Percentiles rank a stretch among this genome's conserved stretches.
These are phyloP conservation scores for Coemansia sp. DNA, from an alignment of 192 early-diverging fungal genomes.

Conservation along the genomic window DNA sequence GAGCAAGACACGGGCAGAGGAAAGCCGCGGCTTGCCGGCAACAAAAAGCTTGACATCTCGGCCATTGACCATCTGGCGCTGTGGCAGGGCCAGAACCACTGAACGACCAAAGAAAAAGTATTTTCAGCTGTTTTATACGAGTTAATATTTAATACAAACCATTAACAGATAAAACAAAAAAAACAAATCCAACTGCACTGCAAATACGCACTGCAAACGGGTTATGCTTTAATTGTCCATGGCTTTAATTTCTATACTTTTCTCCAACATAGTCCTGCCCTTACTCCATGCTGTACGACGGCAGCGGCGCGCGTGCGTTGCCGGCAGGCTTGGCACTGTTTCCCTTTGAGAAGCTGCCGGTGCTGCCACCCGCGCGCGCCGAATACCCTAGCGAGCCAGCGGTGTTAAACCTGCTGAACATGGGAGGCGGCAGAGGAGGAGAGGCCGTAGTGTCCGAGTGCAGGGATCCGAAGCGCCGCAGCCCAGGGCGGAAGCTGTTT, in stretches of 20 bases:
- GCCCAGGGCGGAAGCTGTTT: not conserved
- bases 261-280: not conserved
- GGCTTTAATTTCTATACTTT: not conserved
- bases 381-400: not conserved
- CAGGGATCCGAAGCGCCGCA: not conserved
- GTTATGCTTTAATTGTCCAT: no score
- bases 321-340: not conserved
- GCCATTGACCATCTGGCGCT: slow-evolving; percentile 20
- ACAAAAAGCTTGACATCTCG: slow-evolving; percentile 27
- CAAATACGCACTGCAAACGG: no score
- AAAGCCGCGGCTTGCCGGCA: slow-evolving; percentile 8
- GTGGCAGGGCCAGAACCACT: slow-evolving; percentile 15
- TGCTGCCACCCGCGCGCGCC: not conserved
- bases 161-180: not conserved
- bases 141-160: not conserved
- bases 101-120: not conserved
- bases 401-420: not conserved
- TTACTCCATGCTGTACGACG: slow-evolving; percentile 1
- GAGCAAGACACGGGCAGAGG: not conserved
- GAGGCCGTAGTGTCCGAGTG: not conserved
- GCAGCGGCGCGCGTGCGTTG: not conserved
- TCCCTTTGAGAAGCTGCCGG: not conserved
- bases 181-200: not conserved
- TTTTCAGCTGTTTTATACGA: not conserved
- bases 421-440: not conserved